Evolutionary conservation across 345 rosid genomes (phyloP).

Genomic region (Eucalyptus fibrosa): DNA sequence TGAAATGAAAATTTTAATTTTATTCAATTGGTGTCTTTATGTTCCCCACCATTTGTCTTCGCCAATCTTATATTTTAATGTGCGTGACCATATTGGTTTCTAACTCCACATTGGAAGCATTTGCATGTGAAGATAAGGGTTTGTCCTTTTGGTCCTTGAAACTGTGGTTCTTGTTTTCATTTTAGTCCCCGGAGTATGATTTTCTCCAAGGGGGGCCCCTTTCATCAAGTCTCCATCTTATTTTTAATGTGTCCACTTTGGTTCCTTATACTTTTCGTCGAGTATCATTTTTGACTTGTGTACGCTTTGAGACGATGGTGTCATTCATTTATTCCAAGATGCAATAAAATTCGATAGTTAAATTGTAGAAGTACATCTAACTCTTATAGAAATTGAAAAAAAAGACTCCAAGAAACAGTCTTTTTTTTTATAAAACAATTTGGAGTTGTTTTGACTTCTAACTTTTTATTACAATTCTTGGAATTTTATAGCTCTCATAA

Average conservation of each 20-base stretch:
- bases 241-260: not conserved
- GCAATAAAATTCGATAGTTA: not conserved
- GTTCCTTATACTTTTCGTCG: not conserved
- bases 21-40: not conserved
- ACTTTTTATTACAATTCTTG: not conserved
- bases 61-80: constrained; percentile 5
- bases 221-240: not conserved
- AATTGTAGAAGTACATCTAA: not conserved
- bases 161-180: not conserved
- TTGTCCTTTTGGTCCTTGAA: not conserved
- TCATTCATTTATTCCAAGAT: not conserved
- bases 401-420: not conserved
- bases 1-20: not conserved
- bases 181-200: not conserved
- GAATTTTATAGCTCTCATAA: not conserved
- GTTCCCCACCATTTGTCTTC: not conserved
- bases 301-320: not conserved
- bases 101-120: constrained; percentile 8
- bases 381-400: not conserved
- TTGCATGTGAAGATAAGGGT: not conserved
- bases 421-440: not conserved
- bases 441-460: not conserved
- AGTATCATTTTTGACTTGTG: not conserved
- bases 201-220: not conserved
- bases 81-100: constrained; percentile 20